Evolutionary conservation across 148 eudicot species (phyloP), one percentile per base, ranked within the genome.

Genomic region (Rhododendron williamsianum): DNA sequence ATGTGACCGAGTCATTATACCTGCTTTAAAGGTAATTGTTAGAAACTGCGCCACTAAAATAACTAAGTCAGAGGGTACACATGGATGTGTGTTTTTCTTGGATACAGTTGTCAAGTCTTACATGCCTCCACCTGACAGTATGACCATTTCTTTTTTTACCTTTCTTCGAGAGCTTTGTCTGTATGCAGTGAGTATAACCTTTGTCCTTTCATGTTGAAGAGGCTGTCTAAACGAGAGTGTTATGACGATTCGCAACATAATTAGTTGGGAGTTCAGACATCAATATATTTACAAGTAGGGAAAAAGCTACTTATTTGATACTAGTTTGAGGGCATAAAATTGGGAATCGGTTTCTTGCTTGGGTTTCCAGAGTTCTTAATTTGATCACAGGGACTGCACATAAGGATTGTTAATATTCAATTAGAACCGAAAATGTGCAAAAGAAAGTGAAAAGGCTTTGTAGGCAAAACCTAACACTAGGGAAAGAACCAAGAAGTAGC

Each of bases 1-100:
- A 91, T 93, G 93, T 83, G 96, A 94, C 85, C 89, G 99, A 90
- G 99, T 96, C 76, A 89, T 93, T 65, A 85, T 92, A 87, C 99
- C 99, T 33, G 87, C 98, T 27, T 88, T 94, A 89, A 96, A 95
- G 97, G 99, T 96, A 92, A 83, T 52, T 77, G 13, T 69, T 81
- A 13, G 35, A 36, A 36, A 6, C 71, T 83, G 9, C 0, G n/a
- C 33, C 54, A 2, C 76, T 65, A 43, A 8, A 81, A 36, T 78
- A 11, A 71, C 36, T 30, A 30, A 71, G 19, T 12, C 6, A 12
- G 73, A 25, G 76, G 76, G 18, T 11, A 30, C 76, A 71, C 1
- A 27, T 71, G 76, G 36, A 11, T 71, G 6, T 11, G 5, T 27
- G 15, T 71, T 71, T 71, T 71, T 71, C 38, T 30, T 71, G 21